Evolutionary conservation across 1,284 basidiomycete genomes (phyloP).

Genomic region (Apiotrichum siamense): DNA sequence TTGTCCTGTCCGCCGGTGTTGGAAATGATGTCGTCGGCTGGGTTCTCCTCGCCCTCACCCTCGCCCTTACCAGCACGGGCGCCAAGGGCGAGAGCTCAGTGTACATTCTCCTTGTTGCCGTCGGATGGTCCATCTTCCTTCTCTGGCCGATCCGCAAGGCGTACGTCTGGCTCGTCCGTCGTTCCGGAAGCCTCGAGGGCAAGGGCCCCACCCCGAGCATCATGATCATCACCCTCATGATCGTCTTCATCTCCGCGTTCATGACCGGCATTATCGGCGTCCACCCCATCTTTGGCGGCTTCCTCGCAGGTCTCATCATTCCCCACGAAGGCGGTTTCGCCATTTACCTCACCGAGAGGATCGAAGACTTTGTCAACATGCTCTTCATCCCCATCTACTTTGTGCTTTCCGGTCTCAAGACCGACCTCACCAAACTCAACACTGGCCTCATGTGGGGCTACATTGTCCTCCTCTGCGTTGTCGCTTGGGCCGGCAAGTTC

Average conservation of each 20-base stretch:
- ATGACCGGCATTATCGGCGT: constrained; percentile 72
- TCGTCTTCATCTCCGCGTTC: constrained; percentile 73
- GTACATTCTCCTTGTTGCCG: constrained; percentile 70
- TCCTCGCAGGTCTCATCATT: constrained; percentile 80
- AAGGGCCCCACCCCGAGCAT: constrained; percentile 65
- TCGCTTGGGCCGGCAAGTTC: constrained; percentile 76
- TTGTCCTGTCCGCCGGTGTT: constrained; percentile 88
- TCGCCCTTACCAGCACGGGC: constrained; percentile 72
- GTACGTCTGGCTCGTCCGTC: constrained; percentile 65
- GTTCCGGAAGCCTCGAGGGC: constrained; percentile 65
- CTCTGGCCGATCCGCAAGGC: constrained; percentile 62
- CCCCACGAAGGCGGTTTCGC: constrained; percentile 82
- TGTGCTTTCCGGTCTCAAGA: constrained; percentile 70
- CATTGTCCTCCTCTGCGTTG: constrained; percentile 68
- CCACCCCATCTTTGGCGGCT: constrained; percentile 75
- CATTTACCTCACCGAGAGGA: constrained; percentile 65
- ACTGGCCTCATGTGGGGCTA: constrained; percentile 78
- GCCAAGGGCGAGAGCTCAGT: constrained; percentile 58
- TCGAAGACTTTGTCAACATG: constrained; percentile 64
- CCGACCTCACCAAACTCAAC: constrained; percentile 72
- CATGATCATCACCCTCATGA: constrained; percentile 68
- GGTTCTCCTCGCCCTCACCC: constrained; percentile 66
- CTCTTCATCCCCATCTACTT: constrained; percentile 83
- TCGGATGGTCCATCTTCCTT: constrained; percentile 75
- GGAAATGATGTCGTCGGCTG: constrained; percentile 75